Evolutionary conservation across 2,329 filamentous ascomycete species (phyloP).

Genomic region (Fusarium poae): DNA sequence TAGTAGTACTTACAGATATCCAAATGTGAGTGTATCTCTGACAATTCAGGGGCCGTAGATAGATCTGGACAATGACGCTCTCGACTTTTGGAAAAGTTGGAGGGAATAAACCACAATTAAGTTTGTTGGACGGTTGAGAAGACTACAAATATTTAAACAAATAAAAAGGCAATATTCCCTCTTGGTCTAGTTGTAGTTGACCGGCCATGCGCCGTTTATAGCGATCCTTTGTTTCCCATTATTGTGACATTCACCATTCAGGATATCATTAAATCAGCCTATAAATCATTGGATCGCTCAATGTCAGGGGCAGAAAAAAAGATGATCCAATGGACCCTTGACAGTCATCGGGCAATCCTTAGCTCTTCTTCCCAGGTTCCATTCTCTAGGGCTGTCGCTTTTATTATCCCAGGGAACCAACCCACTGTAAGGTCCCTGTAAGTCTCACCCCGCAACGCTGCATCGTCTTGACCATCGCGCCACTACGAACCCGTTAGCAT

Average conservation of each 20-base stretch:
- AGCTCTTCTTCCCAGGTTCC: slow-evolving; percentile 2
- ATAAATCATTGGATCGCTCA: slow-evolving; percentile 30
- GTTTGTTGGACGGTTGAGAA: slow-evolving; percentile 14
- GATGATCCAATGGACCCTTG: slow-evolving; percentile 21
- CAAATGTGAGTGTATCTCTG: not conserved
- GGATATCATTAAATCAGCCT: slow-evolving; percentile 34
- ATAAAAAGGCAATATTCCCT: slow-evolving; percentile 10
- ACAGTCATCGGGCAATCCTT: slow-evolving; percentile 9
- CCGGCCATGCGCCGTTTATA: slow-evolving; percentile 41
- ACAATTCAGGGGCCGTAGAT: slow-evolving; percentile 34
- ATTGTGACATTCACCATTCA: slow-evolving; percentile 13
- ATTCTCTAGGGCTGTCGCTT: slow-evolving; percentile 21
- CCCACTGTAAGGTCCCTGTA: slow-evolving; percentile 37
- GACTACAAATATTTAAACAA: slow-evolving; percentile 11
- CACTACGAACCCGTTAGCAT: slow-evolving; percentile 31
- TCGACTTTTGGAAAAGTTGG: slow-evolving; percentile 20
- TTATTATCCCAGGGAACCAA: slow-evolving; percentile 17
- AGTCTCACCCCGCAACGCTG: slow-evolving; percentile 36
- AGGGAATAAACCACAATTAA: slow-evolving; percentile 17
- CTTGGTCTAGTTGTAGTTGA: slow-evolving; percentile 28
- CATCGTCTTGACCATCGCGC: slow-evolving; percentile 31
- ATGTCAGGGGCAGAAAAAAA: slow-evolving; percentile 21
- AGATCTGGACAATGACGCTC: slow-evolving; percentile 42
- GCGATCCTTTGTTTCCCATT: slow-evolving; percentile 15
- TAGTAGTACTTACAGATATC: not conserved